Evolutionary conservation across 345 rosid genomes (phyloP).

Genomic region (Geranium brycei): DNA sequence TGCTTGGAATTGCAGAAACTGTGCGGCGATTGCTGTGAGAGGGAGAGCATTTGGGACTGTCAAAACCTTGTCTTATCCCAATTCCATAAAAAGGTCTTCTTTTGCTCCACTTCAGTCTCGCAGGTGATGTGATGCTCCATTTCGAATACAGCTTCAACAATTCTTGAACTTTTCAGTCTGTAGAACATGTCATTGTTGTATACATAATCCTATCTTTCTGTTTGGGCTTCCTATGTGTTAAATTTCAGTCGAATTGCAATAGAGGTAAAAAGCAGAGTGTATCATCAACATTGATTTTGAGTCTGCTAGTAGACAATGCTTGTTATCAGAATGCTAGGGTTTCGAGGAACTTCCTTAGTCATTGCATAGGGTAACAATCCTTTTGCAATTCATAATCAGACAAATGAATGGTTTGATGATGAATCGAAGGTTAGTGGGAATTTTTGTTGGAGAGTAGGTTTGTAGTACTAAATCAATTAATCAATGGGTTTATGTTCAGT

Average conservation of each 20-base stretch:
- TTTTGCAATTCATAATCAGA: background rate
- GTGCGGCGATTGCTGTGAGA: slow-evolving; percentile 17
- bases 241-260: background rate
- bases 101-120: slow-evolving; percentile 22
- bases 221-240: background rate
- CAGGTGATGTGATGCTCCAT: slow-evolving; percentile 22
- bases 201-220: background rate
- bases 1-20: slow-evolving; percentile 23
- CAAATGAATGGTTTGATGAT: background rate
- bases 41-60: slow-evolving; percentile 10
- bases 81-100: slow-evolving; percentile 3
- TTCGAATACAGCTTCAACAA: background rate
- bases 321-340: background rate
- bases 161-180: background rate
- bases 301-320: background rate
- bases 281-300: too few species aligned
- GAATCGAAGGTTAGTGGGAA: background rate
- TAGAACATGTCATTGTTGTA: background rate
- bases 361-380: background rate
- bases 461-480: too few species aligned
- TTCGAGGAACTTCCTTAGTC: background rate
- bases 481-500: background rate
- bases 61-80: slow-evolving; percentile 1
- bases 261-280: too few species aligned
- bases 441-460: too few species aligned